A percentile compares a stretch with the other conserved stretches of the same genome.
These are phyloP conservation scores for Trametopsis cervina DNA, from an alignment of 768 basidiomycete genomes.

Conservation along the genomic window DNA sequence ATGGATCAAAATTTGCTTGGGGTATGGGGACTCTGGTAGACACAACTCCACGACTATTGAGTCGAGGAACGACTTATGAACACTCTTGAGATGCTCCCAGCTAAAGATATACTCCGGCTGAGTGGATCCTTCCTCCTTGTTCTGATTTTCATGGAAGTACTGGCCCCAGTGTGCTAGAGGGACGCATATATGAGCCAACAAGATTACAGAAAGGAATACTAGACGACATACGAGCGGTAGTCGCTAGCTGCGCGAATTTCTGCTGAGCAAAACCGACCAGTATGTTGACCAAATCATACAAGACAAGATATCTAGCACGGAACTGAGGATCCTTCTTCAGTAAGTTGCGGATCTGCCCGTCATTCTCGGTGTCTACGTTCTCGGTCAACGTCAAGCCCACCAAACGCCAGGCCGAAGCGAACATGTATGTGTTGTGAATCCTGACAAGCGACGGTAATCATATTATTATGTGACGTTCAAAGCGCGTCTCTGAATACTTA, in stretches of 20 bases:
- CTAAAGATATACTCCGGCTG: conserved; percentile 59
- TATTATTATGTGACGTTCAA: conserved; percentile 3
- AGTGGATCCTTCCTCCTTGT: conserved; percentile 30
- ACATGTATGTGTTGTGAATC: conserved; percentile 76
- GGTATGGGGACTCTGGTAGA: conserved; percentile 64
- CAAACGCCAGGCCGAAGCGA: conserved; percentile 79
- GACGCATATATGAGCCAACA: conserved; percentile 1
- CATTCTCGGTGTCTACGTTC: conserved; percentile 47
- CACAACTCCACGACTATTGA: conserved; percentile 80
- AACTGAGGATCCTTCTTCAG: conserved; percentile 45
- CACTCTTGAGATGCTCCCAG: conserved; percentile 51
- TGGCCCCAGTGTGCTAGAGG: conserved; percentile 73
- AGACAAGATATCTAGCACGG: conserved; percentile 51
- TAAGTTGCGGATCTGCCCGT: conserved; percentile 43
- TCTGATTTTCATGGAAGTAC: conserved; percentile 59
- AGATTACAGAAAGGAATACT: not conserved
- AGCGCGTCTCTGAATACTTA: conserved; percentile 20
- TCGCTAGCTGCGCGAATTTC: conserved; percentile 62
- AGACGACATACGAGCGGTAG: conserved; percentile 52
- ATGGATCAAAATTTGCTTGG: conserved; percentile 56
- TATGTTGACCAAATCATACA: conserved; percentile 56
- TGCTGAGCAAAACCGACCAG: conserved; percentile 57
- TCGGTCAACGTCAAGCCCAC: conserved; percentile 52
- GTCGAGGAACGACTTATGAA: conserved; percentile 73
- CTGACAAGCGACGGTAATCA: conserved; percentile 29